Evolutionary conservation across 2,329 filamentous ascomycete species (phyloP), one percentile per base, ranked within the genome.

Genomic region (Aspergillus chevalieri): DNA sequence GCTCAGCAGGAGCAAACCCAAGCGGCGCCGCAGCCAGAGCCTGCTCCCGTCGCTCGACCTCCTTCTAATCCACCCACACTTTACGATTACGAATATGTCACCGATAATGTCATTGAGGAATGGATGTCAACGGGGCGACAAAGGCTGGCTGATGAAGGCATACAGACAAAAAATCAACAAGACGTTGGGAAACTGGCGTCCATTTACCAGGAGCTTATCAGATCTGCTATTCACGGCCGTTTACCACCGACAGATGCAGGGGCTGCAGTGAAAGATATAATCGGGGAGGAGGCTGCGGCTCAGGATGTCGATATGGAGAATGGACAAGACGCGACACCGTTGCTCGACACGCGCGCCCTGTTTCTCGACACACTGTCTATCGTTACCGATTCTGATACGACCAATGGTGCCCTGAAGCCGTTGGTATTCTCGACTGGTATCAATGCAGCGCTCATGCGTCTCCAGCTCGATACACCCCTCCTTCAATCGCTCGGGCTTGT

Each of bases 311-410:
- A 77, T 51, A 61, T 68, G 43, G 57, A 62, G 17, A 65, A 74
- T 60, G 52, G 78, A 66, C 71, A 73, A 47, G 54, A 67, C 6
- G 62, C 70, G 21, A 45, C 42, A 24, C 44, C 52, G 14, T 48
- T 50, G 15, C 80, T 87, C 56, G 82, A 87, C 60, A 73, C 83
- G 3, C 79, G 83, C 47, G 82, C 83, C 3, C 74, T 91, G 15
- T 93, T 97, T 62, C 80, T 95, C 54, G 91, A 95, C 68, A 87
- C 83, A 0, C 72, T 97, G 33, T 87, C 88, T 3, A 84, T 93
- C 51, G 79, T 93, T 48, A 81, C 87, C 52, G 88, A 94, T 47
- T 77, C 82, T 33, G 85, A 90, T 56, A 76, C 82, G 10, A 70
- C 73, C n/a, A 75, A 76, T 41, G 54, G 76, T 65, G 49, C 73